Evolutionary conservation across 2,329 filamentous ascomycete genomes (phyloP).

Genomic region (Phialemonium atrogriseum): DNA sequence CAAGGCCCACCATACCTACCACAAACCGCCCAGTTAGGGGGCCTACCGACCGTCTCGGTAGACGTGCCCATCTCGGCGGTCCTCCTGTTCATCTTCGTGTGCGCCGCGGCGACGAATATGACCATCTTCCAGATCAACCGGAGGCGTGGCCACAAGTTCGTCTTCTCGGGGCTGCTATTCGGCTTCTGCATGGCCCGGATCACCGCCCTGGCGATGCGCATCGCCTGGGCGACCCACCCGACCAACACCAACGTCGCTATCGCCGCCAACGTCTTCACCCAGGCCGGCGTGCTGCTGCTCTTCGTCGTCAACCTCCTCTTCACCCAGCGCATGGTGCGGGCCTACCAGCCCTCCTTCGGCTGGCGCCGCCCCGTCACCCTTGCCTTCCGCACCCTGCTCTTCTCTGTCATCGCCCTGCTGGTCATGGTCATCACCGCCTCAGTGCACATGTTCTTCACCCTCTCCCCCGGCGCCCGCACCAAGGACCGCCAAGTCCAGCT

Average conservation of each 20-base stretch:
- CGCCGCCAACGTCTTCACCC: conserved; percentile 61
- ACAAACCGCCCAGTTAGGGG: conserved; percentile 42
- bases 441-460: conserved; percentile 60
- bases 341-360: conserved; percentile 61
- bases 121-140: conserved; percentile 46
- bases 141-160: conserved; percentile 45
- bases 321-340: conserved; percentile 65
- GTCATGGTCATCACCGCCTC: conserved; percentile 58
- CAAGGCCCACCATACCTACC: conserved; percentile 32
- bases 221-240: conserved; percentile 41
- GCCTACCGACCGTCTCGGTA: conserved; percentile 43
- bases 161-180: conserved; percentile 49
- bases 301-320: conserved; percentile 75
- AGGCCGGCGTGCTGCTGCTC: conserved; percentile 65
- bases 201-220: conserved; percentile 40
- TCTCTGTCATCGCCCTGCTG: conserved; percentile 46
- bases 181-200: conserved; percentile 50
- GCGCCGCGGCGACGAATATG: conserved; percentile 48
- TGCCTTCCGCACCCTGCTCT: conserved; percentile 50
- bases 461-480: conserved; percentile 36
- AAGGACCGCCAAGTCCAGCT: conserved; percentile 57
- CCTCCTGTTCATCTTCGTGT: conserved; percentile 50
- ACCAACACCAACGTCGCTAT: conserved; percentile 35
- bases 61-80: conserved; percentile 60
- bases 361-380: conserved; percentile 50